Evolutionary conservation across 1,284 basidiomycete genomes (phyloP), one percentile per base, ranked within the genome.

Genomic region (Ceratobasidium sp.): DNA sequence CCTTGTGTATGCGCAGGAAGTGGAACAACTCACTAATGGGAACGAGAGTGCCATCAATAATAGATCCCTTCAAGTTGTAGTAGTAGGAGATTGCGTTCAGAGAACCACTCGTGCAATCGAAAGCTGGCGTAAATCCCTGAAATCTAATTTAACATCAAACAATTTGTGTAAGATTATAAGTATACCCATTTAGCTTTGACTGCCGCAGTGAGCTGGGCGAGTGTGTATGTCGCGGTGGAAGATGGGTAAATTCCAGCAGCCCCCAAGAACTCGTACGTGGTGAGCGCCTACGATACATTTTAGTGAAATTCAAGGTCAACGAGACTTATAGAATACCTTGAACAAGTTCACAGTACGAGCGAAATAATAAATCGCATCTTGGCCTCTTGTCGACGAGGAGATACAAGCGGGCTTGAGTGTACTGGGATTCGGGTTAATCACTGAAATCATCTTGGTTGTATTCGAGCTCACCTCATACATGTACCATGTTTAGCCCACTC

Each of bases 181-280:
- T 81, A 65, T 79, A 86, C 83, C 4, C 84, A 84, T 47, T 82
- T 84, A 27, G 78, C 73, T 75, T 83, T 80, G 40, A 93, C 79
- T 0, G 88, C 89, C 31, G 81, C 76, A 20, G 83, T 83, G 55
- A 93, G 77, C 42, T 83, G 76, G 3, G 84, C 79, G 7, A 90
- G 81, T 6, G 71, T 71, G 76, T 86, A 87, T 0, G 88, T 91
- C 73, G 78, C 76, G 62, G 78, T 80, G 1, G 79, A 77, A 22
- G 83, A 84, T 6, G 92, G 92, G 0, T 84, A 85, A 72, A 94
- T 93, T 43, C 89, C 90, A 29, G 83, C 86, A n/a, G 82, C 79
- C 17, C 82, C 79, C 35, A 94, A 85, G 85, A 85, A 92, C 12
- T 84, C 80, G 76, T 86, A 92, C 0, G 92, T 92, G 0, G 90